phyloP scores from a whole-genome alignment of 768 basidiomycete species.

The Tulasnella sp. region DNA sequence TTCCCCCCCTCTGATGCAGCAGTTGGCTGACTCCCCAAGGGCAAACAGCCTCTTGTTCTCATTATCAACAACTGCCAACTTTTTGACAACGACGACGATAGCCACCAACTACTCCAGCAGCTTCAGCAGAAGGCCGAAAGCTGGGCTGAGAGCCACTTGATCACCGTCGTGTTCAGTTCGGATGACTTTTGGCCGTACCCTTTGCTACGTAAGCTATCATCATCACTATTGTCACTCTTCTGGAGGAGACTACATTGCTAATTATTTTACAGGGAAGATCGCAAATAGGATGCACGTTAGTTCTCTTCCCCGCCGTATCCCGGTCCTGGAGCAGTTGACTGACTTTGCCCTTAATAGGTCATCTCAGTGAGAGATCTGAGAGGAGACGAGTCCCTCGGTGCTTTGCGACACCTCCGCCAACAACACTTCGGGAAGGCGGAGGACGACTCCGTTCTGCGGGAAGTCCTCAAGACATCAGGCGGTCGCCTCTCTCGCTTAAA shows the following conservation, averaged over 20 bases:
- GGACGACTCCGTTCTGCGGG: slow-evolving; percentile 34
- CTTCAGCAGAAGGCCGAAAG: slow-evolving; percentile 79
- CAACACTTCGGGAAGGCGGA: slow-evolving; percentile 32
- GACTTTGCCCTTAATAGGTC: slow-evolving; percentile 36
- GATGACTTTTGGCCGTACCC: slow-evolving; percentile 53
- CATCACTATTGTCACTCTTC: slow-evolving; percentile 23
- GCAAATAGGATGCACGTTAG: slow-evolving; percentile 65
- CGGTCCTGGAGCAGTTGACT: background rate
- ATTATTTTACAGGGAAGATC: slow-evolving; percentile 44
- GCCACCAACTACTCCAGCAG: slow-evolving; percentile 68
- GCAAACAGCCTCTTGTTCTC: slow-evolving; percentile 53
- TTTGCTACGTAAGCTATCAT: slow-evolving; percentile 46
- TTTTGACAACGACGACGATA: slow-evolving; percentile 69
- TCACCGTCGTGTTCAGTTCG: background rate
- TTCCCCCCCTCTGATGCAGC: background rate
- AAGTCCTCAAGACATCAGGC: slow-evolving; percentile 58
- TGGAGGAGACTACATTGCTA: slow-evolving; percentile 24
- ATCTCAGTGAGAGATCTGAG: slow-evolving; percentile 66
- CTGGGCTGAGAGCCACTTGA: slow-evolving; percentile 71
- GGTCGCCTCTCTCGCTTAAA: slow-evolving; percentile 74
- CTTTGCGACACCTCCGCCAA: slow-evolving; percentile 47
- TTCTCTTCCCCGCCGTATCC: background rate
- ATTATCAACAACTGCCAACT: slow-evolving; percentile 74
- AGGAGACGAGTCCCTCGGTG: slow-evolving; percentile 48
- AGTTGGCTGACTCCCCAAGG: background rate